A percentile compares a stretch with the other conserved stretches of the same genome.
phyloP scores from a whole-genome alignment of 768 basidiomycete species.

The Kwoniella pini region DNA sequence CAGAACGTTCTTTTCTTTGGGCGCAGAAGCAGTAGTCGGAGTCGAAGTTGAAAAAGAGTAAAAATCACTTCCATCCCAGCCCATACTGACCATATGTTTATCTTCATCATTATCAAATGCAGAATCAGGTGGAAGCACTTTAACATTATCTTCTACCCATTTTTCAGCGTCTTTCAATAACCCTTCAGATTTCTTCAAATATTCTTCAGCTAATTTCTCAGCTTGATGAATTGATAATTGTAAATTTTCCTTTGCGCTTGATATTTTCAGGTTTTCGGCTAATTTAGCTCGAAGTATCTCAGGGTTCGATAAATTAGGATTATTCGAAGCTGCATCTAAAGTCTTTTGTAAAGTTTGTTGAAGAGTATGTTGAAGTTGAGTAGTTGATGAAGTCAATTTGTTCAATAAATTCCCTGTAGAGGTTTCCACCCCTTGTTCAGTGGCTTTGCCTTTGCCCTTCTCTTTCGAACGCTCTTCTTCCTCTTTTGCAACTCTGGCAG shows the following conservation, averaged over 20 bases:
- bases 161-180: constrained; percentile 59
- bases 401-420: constrained; percentile 24
- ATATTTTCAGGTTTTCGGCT: constrained; percentile 50
- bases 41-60: constrained; percentile 68
- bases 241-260: constrained; percentile 65
- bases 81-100: constrained; percentile 56
- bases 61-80: constrained; percentile 86
- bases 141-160: constrained; percentile 80
- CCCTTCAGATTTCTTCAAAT: constrained; percentile 64
- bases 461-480: constrained; percentile 9
- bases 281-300: constrained; percentile 33
- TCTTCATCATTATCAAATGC: constrained; percentile 15
- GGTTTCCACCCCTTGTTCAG: not conserved
- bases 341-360: constrained; percentile 37
- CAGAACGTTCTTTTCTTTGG: constrained; percentile 50
- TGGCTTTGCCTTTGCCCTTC: constrained; percentile 48
- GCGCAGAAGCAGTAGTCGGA: constrained; percentile 31
- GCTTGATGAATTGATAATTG: constrained; percentile 60
- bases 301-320: constrained; percentile 35
- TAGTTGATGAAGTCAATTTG: constrained; percentile 36
- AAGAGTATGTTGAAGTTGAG: constrained; percentile 36
- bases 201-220: constrained; percentile 69
- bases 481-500: constrained; percentile 15
- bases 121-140: constrained; percentile 81
- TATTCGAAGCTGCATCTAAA: constrained; percentile 29